Conservation (phyloP, 306 rosid genomes). For the Geum urbanum region DNA sequence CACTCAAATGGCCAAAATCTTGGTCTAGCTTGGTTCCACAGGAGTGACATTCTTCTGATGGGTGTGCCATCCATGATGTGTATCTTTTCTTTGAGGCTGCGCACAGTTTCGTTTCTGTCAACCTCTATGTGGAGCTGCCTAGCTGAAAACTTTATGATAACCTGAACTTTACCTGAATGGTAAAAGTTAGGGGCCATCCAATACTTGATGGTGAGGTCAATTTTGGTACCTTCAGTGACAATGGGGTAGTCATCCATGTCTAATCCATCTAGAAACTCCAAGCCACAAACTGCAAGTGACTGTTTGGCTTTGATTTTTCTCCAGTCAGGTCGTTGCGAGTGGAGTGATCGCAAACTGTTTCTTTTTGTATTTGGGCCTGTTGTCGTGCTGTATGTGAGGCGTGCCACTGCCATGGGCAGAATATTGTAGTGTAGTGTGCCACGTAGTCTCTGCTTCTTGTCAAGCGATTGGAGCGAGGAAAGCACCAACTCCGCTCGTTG, state of each 20-base stretch:
- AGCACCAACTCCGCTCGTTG: no score
- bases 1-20: slow-evolving; percentile 52
- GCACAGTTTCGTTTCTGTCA: slow-evolving; percentile 59
- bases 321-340: no score
- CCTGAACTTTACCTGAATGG: slow-evolving; percentile 39
- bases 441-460: no score
- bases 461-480: no score
- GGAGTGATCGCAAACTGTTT: no score
- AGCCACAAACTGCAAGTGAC: slow-evolving; percentile 54
- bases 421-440: no score
- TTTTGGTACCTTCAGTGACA: slow-evolving; percentile 62
- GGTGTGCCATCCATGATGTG: slow-evolving; percentile 60
- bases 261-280: slow-evolving; percentile 78
- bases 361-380: no score
- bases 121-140: slow-evolving; percentile 53
- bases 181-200: slow-evolving; percentile 14
- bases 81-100: slow-evolving; percentile 73
- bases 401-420: no score
- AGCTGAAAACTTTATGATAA: slow-evolving; percentile 50
- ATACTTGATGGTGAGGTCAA: slow-evolving; percentile 56
- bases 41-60: slow-evolving; percentile 55
- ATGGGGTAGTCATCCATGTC: slow-evolving; percentile 93
- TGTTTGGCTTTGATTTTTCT: no score
- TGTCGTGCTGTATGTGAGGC: no score
- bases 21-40: slow-evolving; percentile 56